Evolutionary conservation across 495 filamentous ascomycete species (phyloP).

Genomic region (Penicillium daleae): DNA sequence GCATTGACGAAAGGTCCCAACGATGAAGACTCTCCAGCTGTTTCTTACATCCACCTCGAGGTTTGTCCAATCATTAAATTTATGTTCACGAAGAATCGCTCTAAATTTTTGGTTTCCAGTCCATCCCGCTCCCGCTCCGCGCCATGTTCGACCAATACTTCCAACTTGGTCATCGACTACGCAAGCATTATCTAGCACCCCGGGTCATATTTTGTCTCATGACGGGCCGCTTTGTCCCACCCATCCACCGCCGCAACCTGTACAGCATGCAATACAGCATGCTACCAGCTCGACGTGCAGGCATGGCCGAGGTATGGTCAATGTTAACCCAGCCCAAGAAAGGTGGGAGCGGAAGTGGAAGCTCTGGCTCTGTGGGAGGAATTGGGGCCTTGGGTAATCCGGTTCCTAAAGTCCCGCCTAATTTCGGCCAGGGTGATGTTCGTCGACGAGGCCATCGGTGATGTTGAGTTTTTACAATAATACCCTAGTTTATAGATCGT

Average conservation of each 20-base stretch:
- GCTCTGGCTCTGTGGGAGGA: constrained; percentile 36
- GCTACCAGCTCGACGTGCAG: constrained; percentile 80
- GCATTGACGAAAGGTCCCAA: constrained; percentile 33
- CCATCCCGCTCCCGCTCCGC: constrained; percentile 84
- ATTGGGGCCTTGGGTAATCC: constrained; percentile 35
- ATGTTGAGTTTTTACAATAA: constrained; percentile 19
- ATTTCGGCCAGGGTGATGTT: constrained; percentile 42
- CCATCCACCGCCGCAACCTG: constrained; percentile 89
- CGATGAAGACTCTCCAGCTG: constrained; percentile 47
- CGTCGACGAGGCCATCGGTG: constrained; percentile 45
- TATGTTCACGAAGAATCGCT: neutral
- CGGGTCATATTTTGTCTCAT: constrained; percentile 83
- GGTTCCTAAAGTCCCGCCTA: constrained; percentile 38
- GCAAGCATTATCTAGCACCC: constrained; percentile 92
- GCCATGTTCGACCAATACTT: constrained; percentile 98
- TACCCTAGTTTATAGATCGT: constrained; percentile 18
- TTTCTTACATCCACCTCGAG: constrained; percentile 81
- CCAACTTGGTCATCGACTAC: constrained; percentile 86
- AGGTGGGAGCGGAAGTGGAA: constrained; percentile 29
- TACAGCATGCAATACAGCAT: constrained; percentile 99
- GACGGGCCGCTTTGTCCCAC: constrained; percentile 87
- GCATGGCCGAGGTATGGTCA: constrained; percentile 84
- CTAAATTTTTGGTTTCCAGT: constrained; percentile 50
- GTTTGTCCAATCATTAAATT: constrained; percentile 43
- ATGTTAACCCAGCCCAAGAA: constrained; percentile 63